These are phyloP conservation scores for Penicillium thymicola DNA, from an alignment of 2,329 filamentous ascomycete species.

Conservation along the genomic window DNA sequence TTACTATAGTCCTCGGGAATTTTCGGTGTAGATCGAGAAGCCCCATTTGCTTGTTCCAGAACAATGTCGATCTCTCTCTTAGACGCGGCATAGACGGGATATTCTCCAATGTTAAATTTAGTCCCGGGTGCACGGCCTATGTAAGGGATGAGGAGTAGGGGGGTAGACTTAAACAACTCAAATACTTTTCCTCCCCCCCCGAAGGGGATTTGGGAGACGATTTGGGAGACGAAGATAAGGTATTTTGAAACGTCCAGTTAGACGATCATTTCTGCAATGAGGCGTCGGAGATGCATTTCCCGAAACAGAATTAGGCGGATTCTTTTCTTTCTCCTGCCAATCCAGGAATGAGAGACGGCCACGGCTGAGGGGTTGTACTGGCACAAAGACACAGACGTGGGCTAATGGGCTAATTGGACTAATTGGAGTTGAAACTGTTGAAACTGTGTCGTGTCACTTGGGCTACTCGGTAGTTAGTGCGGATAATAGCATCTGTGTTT, in stretches of 20 bases:
- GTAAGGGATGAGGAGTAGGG: neutral
- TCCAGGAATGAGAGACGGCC: neutral
- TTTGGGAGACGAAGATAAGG: neutral
- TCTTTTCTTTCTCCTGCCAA: neutral
- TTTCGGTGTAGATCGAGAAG: neutral
- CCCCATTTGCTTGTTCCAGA: neutral
- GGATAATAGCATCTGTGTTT: neutral
- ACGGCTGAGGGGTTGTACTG: neutral
- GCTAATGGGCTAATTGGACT: neutral
- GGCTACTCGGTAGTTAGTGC: neutral
- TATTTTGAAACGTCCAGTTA: neutral
- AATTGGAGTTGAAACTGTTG: neutral
- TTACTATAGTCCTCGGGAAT: conserved; percentile 19
- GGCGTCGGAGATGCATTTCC: conserved; percentile 14
- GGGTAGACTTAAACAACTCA: neutral
- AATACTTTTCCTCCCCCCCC: neutral
- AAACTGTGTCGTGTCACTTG: neutral
- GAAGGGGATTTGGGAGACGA: too few relatives aligned
- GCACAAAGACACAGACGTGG: neutral
- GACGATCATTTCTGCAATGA: neutral
- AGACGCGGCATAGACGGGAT: neutral
- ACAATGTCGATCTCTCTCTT: neutral
- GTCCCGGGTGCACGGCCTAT: neutral
- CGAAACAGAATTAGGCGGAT: conserved; percentile 9
- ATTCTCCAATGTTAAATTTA: conserved; percentile 4